Conservation (phyloP, 148 eudicot genomes). For the Euryodendron excelsum region DNA sequence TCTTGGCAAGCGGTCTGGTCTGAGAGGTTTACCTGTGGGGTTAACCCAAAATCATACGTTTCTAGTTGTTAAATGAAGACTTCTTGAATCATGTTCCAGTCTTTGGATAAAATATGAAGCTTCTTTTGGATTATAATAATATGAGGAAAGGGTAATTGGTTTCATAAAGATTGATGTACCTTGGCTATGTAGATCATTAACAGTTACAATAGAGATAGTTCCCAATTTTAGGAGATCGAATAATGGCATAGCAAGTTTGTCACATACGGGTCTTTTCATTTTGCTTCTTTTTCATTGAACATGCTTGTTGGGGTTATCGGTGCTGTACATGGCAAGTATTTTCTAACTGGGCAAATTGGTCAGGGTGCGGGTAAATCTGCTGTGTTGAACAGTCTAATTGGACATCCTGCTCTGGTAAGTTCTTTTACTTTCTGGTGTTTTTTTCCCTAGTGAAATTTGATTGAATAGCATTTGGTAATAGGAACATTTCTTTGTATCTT, state of each 20-base stretch:
- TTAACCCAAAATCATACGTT: background rate
- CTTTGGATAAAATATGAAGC: background rate
- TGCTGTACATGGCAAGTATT: background rate
- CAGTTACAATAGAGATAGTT: too few species aligned
- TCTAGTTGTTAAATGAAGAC: background rate
- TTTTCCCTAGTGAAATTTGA: background rate
- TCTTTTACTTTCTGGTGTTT: background rate
- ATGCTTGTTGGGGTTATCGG: background rate
- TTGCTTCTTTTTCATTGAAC: background rate
- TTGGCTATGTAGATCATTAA: background rate
- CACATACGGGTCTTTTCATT: background rate
- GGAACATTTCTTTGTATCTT: background rate
- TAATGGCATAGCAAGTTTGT: background rate
- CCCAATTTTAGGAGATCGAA: background rate
- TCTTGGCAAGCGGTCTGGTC: background rate
- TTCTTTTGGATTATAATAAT: background rate
- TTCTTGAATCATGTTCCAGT: background rate
- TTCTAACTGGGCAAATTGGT: slow-evolving; percentile 13
- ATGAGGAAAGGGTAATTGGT: background rate
- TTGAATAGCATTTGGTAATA: background rate
- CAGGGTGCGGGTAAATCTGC: slow-evolving; percentile 99
- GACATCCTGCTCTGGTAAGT: slow-evolving; percentile 95
- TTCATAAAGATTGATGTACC: background rate
- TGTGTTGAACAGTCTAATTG: slow-evolving; percentile 92
- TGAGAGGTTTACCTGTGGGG: background rate